Percentiles rank a stretch among this genome's conserved stretches.
These are phyloP conservation scores for Fusarium clavum DNA, from an alignment of 2,329 filamentous ascomycete genomes.

Conservation along the genomic window DNA sequence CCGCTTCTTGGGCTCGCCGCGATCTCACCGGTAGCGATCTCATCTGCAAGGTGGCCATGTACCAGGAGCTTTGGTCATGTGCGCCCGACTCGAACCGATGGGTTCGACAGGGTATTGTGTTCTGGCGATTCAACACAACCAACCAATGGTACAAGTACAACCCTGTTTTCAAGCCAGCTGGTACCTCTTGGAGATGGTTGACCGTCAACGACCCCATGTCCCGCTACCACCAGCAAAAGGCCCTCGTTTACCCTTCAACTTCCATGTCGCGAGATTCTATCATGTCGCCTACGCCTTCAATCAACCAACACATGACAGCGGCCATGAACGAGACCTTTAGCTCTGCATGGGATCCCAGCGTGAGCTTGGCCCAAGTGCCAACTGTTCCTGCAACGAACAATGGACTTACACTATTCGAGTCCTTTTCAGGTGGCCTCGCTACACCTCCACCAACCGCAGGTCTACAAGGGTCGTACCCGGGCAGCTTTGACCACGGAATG, in stretches of 20 bases:
- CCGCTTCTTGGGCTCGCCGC: slow-evolving; percentile 54
- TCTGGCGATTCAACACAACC: slow-evolving; percentile 71
- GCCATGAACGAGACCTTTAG: slow-evolving; percentile 69
- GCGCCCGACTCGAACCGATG: slow-evolving; percentile 61
- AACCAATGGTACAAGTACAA: slow-evolving; percentile 64
- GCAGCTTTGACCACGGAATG: slow-evolving; percentile 58
- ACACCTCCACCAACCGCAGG: slow-evolving; percentile 68
- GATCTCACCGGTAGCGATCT: slow-evolving; percentile 65
- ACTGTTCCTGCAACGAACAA: slow-evolving; percentile 51
- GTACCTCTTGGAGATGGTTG: slow-evolving; percentile 71
- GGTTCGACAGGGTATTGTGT: slow-evolving; percentile 69
- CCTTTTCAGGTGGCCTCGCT: slow-evolving; percentile 64
- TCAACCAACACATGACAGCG: slow-evolving; percentile 64
- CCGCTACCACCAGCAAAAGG: slow-evolving; percentile 66
- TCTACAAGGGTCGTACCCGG: slow-evolving; percentile 60
- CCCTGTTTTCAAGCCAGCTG: slow-evolving; percentile 62
- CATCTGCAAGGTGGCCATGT: slow-evolving; percentile 72
- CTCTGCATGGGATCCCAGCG: slow-evolving; percentile 58
- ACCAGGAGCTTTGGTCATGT: slow-evolving; percentile 72
- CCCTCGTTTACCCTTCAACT: slow-evolving; percentile 53
- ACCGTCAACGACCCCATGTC: slow-evolving; percentile 70
- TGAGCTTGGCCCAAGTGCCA: slow-evolving; percentile 50
- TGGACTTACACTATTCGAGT: slow-evolving; percentile 59
- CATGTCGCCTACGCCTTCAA: slow-evolving; percentile 65
- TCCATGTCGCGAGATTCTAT: slow-evolving; percentile 56